These are phyloP conservation scores for Phytophthora litchii DNA, from an alignment of 352 stramenopile species.

Conservation along the genomic window DNA sequence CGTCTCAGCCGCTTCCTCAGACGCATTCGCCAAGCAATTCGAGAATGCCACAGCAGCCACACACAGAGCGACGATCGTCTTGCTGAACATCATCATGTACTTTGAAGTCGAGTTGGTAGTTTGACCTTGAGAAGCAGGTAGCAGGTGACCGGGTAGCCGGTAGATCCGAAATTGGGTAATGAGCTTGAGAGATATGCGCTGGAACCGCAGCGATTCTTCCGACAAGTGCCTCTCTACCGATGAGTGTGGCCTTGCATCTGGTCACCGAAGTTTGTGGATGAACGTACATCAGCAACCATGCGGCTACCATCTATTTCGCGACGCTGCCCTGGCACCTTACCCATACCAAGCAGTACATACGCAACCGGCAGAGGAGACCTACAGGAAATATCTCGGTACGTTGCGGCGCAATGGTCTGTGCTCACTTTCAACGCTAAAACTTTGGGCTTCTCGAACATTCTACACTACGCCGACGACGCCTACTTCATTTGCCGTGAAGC, in stretches of 20 bases:
- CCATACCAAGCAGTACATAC: background rate
- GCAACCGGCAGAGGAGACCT: background rate
- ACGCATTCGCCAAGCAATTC: constrained; percentile 2
- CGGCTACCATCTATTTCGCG: background rate
- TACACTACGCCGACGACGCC: no score
- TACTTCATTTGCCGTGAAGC: no score
- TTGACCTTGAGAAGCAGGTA: background rate
- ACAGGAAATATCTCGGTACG: no score
- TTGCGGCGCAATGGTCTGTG: no score
- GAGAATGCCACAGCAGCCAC: constrained; percentile 4
- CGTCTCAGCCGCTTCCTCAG: constrained; percentile 2
- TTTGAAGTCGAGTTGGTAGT: background rate
- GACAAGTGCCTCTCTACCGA: background rate
- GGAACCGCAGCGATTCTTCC: background rate
- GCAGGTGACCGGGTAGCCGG: background rate
- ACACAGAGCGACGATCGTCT: constrained; percentile 3
- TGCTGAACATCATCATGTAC: background rate
- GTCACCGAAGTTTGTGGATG: background rate
- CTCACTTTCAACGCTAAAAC: no score
- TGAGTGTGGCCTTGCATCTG: background rate
- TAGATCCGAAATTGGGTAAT: constrained; percentile 6
- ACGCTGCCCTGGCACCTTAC: background rate
- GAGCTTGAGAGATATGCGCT: background rate
- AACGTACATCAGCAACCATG: background rate
- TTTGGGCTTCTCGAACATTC: no score